phyloP scores from a whole-genome alignment of 805 yeast species.

The Starmerella tilneyi region DNA sequence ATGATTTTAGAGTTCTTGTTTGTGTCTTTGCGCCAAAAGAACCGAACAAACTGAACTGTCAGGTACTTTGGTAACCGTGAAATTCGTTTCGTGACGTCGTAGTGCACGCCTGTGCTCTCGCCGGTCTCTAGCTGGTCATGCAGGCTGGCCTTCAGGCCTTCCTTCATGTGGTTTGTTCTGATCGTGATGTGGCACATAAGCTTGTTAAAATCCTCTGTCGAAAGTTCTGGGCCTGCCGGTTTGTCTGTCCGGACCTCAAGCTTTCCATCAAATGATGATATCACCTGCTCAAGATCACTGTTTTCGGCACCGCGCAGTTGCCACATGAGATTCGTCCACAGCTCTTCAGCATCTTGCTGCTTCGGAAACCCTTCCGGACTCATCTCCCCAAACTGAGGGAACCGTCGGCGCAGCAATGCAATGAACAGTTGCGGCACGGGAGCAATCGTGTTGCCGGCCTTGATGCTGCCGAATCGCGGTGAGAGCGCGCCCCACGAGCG shows the following conservation, averaged over 20 bases:
- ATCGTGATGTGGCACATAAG: constrained; percentile 82
- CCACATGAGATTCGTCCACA: constrained; percentile 66
- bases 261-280: constrained; percentile 43
- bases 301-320: constrained; percentile 32
- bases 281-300: constrained; percentile 34
- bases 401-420: constrained; percentile 42
- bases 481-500: constrained; percentile 29
- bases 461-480: constrained; percentile 26
- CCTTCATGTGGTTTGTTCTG: constrained; percentile 75
- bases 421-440: constrained; percentile 63
- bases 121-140: constrained; percentile 56
- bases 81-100: constrained; percentile 48
- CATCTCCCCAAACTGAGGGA: constrained; percentile 85
- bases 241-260: constrained; percentile 54
- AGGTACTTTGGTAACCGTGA: constrained; percentile 75
- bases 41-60: constrained; percentile 86
- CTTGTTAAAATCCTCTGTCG: constrained; percentile 54
- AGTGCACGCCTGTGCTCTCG: constrained; percentile 60
- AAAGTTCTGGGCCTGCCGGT: constrained; percentile 27
- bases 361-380: constrained; percentile 56
- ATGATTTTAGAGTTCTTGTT: constrained; percentile 84
- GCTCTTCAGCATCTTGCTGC: constrained; percentile 98
- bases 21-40: constrained; percentile 91
- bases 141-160: constrained; percentile 67
- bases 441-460: constrained; percentile 30